Percentiles rank a stretch among this genome's conserved stretches.
phyloP scores from a whole-genome alignment of 208 protist species.

The Acanthamoeba healyi region DNA sequence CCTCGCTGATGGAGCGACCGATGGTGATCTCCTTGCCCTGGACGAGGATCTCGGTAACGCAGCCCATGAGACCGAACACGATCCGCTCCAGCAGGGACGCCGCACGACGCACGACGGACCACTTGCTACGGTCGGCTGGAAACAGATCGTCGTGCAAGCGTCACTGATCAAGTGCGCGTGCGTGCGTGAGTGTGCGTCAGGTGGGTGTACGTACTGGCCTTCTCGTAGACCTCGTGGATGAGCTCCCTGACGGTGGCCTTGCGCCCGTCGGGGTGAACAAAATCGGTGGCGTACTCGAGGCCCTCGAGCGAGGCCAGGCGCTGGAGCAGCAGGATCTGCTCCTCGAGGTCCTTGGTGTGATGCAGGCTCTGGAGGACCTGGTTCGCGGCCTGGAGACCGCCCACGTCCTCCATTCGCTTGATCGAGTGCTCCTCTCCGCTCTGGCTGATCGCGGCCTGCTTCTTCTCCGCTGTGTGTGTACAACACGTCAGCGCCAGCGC shows the following conservation, averaged over 20 bases:
- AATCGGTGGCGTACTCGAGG: slow-evolving; percentile 25
- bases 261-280: slow-evolving; percentile 24
- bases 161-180: neutral
- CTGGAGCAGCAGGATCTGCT: slow-evolving; percentile 27
- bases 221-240: slow-evolving; percentile 29
- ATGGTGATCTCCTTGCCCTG: slow-evolving; percentile 77
- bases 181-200: neutral
- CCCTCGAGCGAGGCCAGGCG: neutral
- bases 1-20: slow-evolving; percentile 43
- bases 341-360: slow-evolving; percentile 40
- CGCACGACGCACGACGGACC: slow-evolving; percentile 20
- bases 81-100: slow-evolving; percentile 16
- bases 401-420: slow-evolving; percentile 15
- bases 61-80: slow-evolving; percentile 43
- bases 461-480: neutral
- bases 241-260: slow-evolving; percentile 40
- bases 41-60: slow-evolving; percentile 79
- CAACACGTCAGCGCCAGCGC: no score
- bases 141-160: neutral
- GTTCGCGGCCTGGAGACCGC: neutral
- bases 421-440: neutral
- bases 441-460: neutral
- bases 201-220: neutral
- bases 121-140: neutral
- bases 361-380: neutral